Percentiles rank a stretch among this genome's conserved stretches.
Conservation (phyloP, 2,329 filamentous ascomycete genomes). For the Sporothrix schenckii region DNA sequence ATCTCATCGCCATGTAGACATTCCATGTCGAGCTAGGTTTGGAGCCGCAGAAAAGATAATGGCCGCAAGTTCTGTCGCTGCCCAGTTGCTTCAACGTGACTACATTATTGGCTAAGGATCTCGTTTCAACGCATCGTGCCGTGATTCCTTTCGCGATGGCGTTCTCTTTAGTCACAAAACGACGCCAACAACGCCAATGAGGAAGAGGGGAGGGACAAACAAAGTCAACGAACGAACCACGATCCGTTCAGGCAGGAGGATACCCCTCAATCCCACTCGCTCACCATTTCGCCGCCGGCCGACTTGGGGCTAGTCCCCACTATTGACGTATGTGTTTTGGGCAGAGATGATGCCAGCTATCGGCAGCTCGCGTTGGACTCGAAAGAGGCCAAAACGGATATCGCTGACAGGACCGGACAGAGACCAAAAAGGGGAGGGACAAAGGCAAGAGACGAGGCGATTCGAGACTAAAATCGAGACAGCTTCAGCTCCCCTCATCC, state of each 20-base stretch:
- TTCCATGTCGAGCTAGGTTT: conserved; percentile 4
- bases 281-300: not conserved
- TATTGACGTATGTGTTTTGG: conserved; percentile 20
- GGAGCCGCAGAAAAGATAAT: conserved; percentile 4
- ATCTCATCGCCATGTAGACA: not conserved
- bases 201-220: not conserved
- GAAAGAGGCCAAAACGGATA: not conserved
- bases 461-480: not conserved
- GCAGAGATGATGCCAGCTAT: conserved; percentile 17
- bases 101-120: conserved; percentile 10
- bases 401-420: not conserved
- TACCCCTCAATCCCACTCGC: conserved; percentile 20
- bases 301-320: conserved; percentile 21
- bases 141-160: not conserved
- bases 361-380: conserved; percentile 9
- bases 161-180: conserved; percentile 13
- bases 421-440: not conserved
- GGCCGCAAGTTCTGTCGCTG: not conserved
- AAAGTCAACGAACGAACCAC: not conserved
- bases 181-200: no score
- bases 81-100: conserved; percentile 22
- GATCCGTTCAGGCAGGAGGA: not conserved
- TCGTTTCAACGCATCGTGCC: not conserved
- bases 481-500: not conserved
- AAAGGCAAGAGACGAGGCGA: not conserved